Evolutionary conservation across 352 stramenopile species (phyloP), one percentile per base, ranked within the genome.

Genomic region (Phytophthora constricta): DNA sequence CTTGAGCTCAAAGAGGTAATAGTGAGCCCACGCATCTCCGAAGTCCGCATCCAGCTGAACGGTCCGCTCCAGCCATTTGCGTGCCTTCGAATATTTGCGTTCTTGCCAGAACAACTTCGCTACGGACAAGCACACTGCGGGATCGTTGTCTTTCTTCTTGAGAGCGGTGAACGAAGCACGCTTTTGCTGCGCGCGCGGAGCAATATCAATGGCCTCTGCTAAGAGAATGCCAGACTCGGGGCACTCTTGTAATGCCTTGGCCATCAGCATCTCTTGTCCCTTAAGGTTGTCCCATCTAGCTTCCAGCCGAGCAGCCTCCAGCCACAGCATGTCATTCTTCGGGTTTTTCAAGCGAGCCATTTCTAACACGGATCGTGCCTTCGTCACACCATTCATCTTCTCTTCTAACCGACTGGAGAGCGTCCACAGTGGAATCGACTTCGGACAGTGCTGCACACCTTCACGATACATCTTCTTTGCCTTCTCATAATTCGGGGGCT

Each of bases 11-110:
- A 99, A 99, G 13, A 96, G 83, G 76, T 99, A 99, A 74, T 98
- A 99, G 47, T 96, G 89, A 4, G 93, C 97, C 97, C 97, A 99
- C 13, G 92, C 94, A 77, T 99, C 98, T 16, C 97, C 98, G 43
- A 98, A 89, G 74, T 99, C 96, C 5, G 88, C 75, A 69, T 99
- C 91, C 20, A 99, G 75, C 49, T 98, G 84, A 23, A 99, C 89
- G 0, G 98, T 98, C 34, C 97, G 86, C 63, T 99, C 93, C 61
- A 99, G 96, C 97, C 97, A 99, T 74, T 99, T 99, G 48, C 97
- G 89, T 51, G 95, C 97, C 65, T 99, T 99, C 7, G 97, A 91
- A 49, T 92, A 89, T 66, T 98, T 99, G 41, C 96, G 83, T 63
- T 99, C 92, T 28, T 95, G 82, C 73, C 95, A 98, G 77, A 99